Base-by-base conservation (phyloP, 495 filamentous ascomycete genomes). In the Hyaloscypha hepaticicola region DNA sequence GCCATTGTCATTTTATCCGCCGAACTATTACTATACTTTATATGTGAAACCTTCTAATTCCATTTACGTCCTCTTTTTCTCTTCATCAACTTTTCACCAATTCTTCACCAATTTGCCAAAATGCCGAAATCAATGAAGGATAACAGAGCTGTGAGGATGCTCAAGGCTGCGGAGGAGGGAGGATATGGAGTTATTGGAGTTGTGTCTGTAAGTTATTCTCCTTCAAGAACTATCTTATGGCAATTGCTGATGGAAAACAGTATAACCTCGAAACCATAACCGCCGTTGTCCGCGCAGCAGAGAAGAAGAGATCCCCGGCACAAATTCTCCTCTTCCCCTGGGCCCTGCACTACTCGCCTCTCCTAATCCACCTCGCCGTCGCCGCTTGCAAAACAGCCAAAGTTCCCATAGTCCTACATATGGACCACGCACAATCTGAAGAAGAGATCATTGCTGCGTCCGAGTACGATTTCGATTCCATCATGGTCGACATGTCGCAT, bases 301-400 rank as follows among this genome's bases (percentile, higher is more conserved):
- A 92, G 76, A 80, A 83, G 29, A 88, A 90, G 57, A 77, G 78
- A 60, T 90, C 89, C 0, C 89, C 91, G 0, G 86, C 88, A 63
- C 91, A 92, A 85, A 85, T 96, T 70, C 87, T 90, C 33, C 87
- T 96, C 74, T 94, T 96, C 78, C 91, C 91, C 59, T 96, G 91
- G 91, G 89, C 91, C 0, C 75, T 90, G 74, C 76, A 85, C 78
- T 78, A 76, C 41, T 74, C 69, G 1, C 73, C 51, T 70, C 77
- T 82, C 70, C 84, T 85, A 59, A 83, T 89, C 29, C 83, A 87
- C 73, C 84, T 85, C 12, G 87, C 85, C 34, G 86, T 86, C 51
- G 80, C 85, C 67, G 86, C 87, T 19, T 83, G 83, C 24, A 81
- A 81, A 70, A 80, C 76, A 55, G 90, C 90, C 70, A 77, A 75